Base-by-base conservation (phyloP, 1,284 basidiomycete species). In the Microbotryum lychnidis-dioicae region DNA sequence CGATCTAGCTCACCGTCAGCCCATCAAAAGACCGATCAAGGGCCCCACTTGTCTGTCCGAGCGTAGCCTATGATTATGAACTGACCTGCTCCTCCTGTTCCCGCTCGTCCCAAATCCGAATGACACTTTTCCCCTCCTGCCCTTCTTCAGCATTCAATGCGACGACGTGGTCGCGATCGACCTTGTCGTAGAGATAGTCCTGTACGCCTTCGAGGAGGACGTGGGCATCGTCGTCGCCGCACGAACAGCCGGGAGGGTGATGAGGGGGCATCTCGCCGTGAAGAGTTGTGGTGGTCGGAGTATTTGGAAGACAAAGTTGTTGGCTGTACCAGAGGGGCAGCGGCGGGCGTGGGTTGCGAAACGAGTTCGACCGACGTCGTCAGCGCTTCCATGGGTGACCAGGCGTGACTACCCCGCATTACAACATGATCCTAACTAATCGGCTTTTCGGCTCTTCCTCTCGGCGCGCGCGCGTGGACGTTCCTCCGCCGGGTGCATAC, bases 71-170 rank as follows among this genome's bases (percentile, higher is more conserved):
- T 12, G 18, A 21, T 54, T 21, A 45, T 12, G 18, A 21, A 48
- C 54, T 10, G 16, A 68, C 68, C 66, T 50, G 56, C 14, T 54
- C 53, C 51, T 72, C 64, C 54, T 69, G 61, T 9, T 60, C 52
- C 29, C 71, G 57, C 29, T 70, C 55, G 54, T 72, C 70, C 70
- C 70, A 72, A 20, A 69, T 65, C 44, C 64, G 56, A 44, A 72
- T 65, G 21, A 72, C 61, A 6, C 61, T 47, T 53, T 69, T 70
- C 8, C 50, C 61, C 3, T 65, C 50, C 16, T 52, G 56, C 6
- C 53, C 64, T n/a, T 66, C 64, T 27, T 62, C 61, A 1, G 62
- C 67, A 44, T 72, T 72, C 21, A 72, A 62, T 0, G 67, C 69
- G 21, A 70, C 62, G 29, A 70, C 69, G 42, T 65, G 61, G 62